phyloP scores from a whole-genome alignment of 1,139 yeast genomes.

The Hansenula sp. region DNA sequence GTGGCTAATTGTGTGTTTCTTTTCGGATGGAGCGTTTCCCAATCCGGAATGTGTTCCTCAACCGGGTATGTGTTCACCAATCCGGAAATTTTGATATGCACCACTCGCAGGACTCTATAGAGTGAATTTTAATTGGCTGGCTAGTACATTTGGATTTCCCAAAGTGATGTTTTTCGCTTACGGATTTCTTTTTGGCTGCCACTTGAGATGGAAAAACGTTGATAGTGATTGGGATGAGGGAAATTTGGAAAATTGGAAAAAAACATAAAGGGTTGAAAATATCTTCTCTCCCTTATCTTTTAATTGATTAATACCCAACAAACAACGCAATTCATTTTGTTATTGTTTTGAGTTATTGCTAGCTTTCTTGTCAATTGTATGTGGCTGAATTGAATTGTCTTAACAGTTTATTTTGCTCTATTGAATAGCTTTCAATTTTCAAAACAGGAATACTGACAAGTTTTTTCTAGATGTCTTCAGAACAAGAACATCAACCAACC shows the following conservation, averaged over 20 bases:
- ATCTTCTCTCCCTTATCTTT: too few relatives aligned
- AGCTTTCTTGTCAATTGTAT: not conserved
- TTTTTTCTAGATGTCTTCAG: constrained; percentile 9
- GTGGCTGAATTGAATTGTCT: not conserved
- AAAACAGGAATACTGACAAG: constrained; percentile 3
- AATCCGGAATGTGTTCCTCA: not conserved
- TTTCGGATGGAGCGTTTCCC: not conserved
- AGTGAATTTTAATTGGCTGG: not conserved
- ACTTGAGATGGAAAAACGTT: too few relatives aligned
- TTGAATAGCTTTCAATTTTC: not conserved
- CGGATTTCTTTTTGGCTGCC: too few relatives aligned
- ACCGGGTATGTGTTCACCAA: not conserved
- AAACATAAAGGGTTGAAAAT: too few relatives aligned
- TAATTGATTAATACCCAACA: too few relatives aligned
- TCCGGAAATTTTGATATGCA: too few relatives aligned
- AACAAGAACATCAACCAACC: constrained; percentile 28
- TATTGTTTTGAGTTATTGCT: not conserved
- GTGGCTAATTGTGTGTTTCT: not conserved
- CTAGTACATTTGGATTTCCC: not conserved
- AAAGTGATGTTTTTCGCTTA: not conserved
- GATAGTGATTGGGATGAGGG: not conserved
- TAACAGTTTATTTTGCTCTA: not conserved
- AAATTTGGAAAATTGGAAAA: not conserved
- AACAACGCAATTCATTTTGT: not conserved
- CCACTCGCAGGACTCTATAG: not conserved